Evolutionary conservation across 2,329 filamentous ascomycete genomes (phyloP), one percentile per base, ranked within the genome.

Genomic region (Ascochyta clinopodiicola): DNA sequence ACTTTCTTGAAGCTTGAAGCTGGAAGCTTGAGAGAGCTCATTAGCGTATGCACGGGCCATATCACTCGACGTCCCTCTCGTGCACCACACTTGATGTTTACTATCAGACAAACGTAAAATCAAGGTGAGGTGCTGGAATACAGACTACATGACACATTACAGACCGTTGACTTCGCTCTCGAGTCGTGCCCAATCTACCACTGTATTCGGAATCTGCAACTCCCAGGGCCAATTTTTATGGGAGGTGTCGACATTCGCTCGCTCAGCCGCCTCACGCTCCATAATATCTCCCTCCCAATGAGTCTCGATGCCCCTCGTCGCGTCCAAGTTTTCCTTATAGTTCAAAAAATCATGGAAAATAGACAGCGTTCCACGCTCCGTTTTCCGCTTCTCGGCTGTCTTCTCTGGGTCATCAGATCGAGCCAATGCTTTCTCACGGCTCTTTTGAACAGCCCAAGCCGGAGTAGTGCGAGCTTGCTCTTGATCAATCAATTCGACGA

Each of bases 281-380:
- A 52, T 44, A 22, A 45, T 13, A 17, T 52, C 54, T 9, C 53
- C 47, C n/a, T 56, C 47, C 53, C 53, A 56, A 36, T 17, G 24
- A 2, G 8, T 8, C 0, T 52, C 48, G 12, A 52, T 51, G 2
- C 24, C 39, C 27, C 35, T 44, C 8, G 48, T 49, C 17, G 38
- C 39, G 3, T 46, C 35, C 32, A 57, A 22, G 2, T 51, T 57
- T 9, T 24, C 29, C n/a, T 34, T 57, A 29, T 52, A 57, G 17
- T 51, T 57, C 17, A 44, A 24, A 24, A 50, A 57, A 19, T 53
- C 55, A 21, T 50, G 40, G n/a, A 49, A 57, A 8, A 57, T 37
- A 4, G 44, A 47, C 4, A 53, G 7, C 3, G 8, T 13, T 12
- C 55, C 49, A 4, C 44, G 37, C 22, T 57, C 55, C 24, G 49